phyloP scores from a whole-genome alignment of 192 early-diverging fungal species.

The Gonapodya sp. region DNA sequence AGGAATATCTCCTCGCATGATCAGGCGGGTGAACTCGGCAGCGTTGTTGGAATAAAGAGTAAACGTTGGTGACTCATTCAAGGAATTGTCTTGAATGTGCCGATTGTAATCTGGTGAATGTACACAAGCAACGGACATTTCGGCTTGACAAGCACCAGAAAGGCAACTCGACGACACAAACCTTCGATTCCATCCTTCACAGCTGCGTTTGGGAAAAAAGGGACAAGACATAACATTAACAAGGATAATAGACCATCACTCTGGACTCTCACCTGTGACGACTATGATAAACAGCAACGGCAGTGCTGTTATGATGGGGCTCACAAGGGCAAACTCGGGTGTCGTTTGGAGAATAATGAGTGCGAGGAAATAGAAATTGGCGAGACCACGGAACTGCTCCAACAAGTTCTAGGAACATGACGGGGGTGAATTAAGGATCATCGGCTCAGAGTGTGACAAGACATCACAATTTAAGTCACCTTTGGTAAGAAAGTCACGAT shows the following conservation, averaged over 20 bases:
- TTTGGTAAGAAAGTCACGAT: conserved; percentile 73
- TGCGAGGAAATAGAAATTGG: conserved; percentile 81
- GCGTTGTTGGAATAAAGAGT: background rate
- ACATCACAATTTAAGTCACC: background rate
- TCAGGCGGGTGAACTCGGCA: background rate
- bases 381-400: conserved; percentile 78
- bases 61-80: background rate
- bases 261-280: conserved; percentile 79
- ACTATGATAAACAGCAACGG: conserved; percentile 24
- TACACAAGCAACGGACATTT: no score
- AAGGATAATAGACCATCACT: conserved; percentile 81
- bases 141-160: background rate
- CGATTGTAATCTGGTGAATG: conserved; percentile 5
- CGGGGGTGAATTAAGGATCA: no score
- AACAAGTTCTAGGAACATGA: conserved; percentile 51
- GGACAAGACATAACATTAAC: conserved; percentile 65
- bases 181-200: conserved; percentile 49
- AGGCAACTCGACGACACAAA: conserved; percentile 18
- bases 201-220: conserved; percentile 47
- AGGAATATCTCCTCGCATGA: background rate
- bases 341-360: conserved; percentile 75
- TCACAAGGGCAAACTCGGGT: conserved; percentile 49
- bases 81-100: background rate
- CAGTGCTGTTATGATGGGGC: conserved; percentile 12
- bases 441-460: background rate